phyloP scores from a whole-genome alignment of 495 filamentous ascomycete species.

The Lophium mytilinum region DNA sequence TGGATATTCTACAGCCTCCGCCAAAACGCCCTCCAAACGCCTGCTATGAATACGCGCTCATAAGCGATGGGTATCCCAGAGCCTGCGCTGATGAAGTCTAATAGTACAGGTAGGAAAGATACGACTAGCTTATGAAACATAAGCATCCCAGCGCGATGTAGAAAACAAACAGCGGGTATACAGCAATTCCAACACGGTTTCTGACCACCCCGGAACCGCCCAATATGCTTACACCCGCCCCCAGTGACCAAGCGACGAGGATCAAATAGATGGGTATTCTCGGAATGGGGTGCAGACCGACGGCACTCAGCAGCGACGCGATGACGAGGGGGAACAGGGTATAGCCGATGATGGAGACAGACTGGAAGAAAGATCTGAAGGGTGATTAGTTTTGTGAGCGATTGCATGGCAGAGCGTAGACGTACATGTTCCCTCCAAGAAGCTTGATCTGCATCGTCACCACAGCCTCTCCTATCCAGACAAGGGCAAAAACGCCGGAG shows the following conservation, averaged over 20 bases:
- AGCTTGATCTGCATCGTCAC: conserved; percentile 99
- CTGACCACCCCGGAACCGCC: conserved; percentile 90
- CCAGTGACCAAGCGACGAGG: conserved; percentile 83
- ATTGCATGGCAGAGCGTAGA: conserved; percentile 18
- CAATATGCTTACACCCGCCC: conserved; percentile 90
- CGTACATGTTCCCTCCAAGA: conserved; percentile 94
- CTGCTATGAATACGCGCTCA: conserved; percentile 3
- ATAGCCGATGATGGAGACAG: conserved; percentile 95
- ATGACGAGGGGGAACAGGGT: conserved; percentile 98
- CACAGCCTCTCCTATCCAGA: conserved; percentile 95
- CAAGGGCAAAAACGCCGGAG: conserved; percentile 87
- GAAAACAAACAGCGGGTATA: conserved; percentile 94
- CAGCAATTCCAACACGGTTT: conserved; percentile 89
- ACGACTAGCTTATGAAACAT: conserved; percentile 80
- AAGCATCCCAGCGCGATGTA: conserved; percentile 88
- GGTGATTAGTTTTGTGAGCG: conserved; percentile 2
- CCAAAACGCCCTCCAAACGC: not conserved
- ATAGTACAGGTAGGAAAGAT: conserved; percentile 4
- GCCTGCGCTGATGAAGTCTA: conserved; percentile 1
- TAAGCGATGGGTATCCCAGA: not conserved
- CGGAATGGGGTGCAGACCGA: conserved; percentile 65
- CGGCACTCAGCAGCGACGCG: conserved; percentile 77
- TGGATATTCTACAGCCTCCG: not conserved
- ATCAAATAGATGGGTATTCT: conserved; percentile 85
- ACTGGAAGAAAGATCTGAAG: conserved; percentile 88